A percentile compares a stretch with the other conserved stretches of the same genome.
phyloP scores from a whole-genome alignment of 116 monocot species.

The Iris pallida region DNA sequence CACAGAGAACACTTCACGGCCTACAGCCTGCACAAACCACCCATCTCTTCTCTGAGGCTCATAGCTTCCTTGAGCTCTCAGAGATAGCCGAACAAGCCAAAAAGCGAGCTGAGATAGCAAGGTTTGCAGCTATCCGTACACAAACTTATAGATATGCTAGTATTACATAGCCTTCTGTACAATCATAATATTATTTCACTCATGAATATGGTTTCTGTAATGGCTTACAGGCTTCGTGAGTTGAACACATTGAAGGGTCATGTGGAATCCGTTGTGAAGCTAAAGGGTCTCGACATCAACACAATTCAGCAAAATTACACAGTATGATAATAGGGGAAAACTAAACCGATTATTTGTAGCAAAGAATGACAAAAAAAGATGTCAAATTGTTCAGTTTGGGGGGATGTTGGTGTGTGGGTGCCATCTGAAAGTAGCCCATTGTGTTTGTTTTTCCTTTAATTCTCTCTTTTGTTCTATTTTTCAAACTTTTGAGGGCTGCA shows the following conservation, averaged over 20 bases:
- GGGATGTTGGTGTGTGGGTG: too few relatives aligned
- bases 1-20: slow-evolving; percentile 16
- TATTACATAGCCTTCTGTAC: too few relatives aligned
- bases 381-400: too few relatives aligned
- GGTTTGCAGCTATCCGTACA: slow-evolving; percentile 1
- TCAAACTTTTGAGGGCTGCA: too few relatives aligned
- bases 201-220: background rate
- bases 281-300: slow-evolving; percentile 9
- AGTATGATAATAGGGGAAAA: background rate
- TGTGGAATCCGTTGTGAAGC: slow-evolving; percentile 5
- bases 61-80: slow-evolving; percentile 7
- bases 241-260: slow-evolving; percentile 11
- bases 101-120: slow-evolving; percentile 10
- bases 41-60: background rate
- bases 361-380: too few relatives aligned
- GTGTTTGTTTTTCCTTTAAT: too few relatives aligned
- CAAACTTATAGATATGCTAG: background rate
- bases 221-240: slow-evolving; percentile 8
- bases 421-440: too few relatives aligned
- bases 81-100: slow-evolving; percentile 15
- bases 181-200: too few relatives aligned
- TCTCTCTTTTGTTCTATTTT: too few relatives aligned
- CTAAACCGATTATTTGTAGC: background rate
- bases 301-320: slow-evolving; percentile 14
- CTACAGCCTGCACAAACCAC: slow-evolving; percentile 2